Percentiles rank a stretch among this genome's conserved stretches.
These are phyloP conservation scores for Zizania palustris DNA, from an alignment of 202 grass and related monocot species.

Conservation along the genomic window DNA sequence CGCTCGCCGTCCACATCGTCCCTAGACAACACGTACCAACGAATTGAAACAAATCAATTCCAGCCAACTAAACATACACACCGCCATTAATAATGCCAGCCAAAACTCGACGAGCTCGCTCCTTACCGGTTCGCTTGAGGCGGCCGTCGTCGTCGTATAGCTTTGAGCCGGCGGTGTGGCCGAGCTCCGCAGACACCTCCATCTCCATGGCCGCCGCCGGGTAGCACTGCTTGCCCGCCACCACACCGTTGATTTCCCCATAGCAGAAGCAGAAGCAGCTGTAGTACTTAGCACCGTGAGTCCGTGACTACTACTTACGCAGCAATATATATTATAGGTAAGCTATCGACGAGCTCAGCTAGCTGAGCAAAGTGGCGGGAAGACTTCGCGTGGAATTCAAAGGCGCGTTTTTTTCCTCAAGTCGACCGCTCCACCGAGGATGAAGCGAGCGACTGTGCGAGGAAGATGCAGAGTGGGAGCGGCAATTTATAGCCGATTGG, in stretches of 20 bases:
- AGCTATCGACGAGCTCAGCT: no score
- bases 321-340: constrained; percentile 32
- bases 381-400: no score
- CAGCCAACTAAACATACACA: neutral
- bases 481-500: no score
- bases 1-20: constrained; percentile 86
- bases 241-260: constrained; percentile 56
- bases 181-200: constrained; percentile 65
- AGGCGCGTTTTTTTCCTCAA: no score
- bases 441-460: no score
- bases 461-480: no score
- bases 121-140: constrained; percentile 70
- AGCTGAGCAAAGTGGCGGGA: neutral
- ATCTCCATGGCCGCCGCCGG: constrained; percentile 49
- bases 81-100: neutral
- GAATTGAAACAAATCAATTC: no score
- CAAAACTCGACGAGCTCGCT: neutral
- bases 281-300: neutral
- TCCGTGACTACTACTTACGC: neutral
- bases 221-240: constrained; percentile 36
- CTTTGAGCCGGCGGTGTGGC: constrained; percentile 58
- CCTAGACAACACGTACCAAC: constrained; percentile 48
- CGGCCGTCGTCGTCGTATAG: constrained; percentile 88
- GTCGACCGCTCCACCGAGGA: no score
- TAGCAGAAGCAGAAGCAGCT: constrained; percentile 22